phyloP scores from a whole-genome alignment of 1,284 basidiomycete species.

The Crucibulum parvulum region DNA sequence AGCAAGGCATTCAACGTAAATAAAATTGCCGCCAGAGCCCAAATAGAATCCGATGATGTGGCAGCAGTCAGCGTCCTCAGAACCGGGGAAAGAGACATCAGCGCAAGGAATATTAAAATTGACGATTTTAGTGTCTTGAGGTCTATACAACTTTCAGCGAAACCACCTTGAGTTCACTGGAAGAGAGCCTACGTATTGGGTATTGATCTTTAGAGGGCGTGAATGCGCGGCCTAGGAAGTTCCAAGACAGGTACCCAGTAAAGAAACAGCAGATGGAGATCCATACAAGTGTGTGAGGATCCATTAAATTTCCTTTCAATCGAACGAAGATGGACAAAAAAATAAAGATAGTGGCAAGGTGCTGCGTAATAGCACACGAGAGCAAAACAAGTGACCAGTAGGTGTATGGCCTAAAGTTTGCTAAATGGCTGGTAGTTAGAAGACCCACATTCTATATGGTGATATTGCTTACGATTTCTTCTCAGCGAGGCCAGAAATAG shows the following conservation, averaged over 20 bases:
- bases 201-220: not conserved
- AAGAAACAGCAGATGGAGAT: constrained; percentile 66
- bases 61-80: constrained; percentile 92
- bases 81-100: constrained; percentile 92
- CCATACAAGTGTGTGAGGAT: constrained; percentile 76
- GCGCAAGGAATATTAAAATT: constrained; percentile 85
- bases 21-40: constrained; percentile 77
- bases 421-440: constrained; percentile 44
- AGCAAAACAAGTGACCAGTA: constrained; percentile 78
- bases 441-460: constrained; percentile 8
- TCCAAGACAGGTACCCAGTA: constrained; percentile 69
- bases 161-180: constrained; percentile 2
- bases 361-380: constrained; percentile 86
- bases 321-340: constrained; percentile 85
- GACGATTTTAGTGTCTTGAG: constrained; percentile 77
- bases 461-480: constrained; percentile 69
- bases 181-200: not conserved
- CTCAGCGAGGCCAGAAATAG: constrained; percentile 82
- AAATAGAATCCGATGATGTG: constrained; percentile 96
- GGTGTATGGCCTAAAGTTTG: constrained; percentile 78
- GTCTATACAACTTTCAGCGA: constrained; percentile 43
- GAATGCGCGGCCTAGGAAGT: constrained; percentile 49
- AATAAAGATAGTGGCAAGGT: constrained; percentile 80
- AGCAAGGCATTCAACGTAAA: constrained; percentile 53
- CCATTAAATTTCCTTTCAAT: constrained; percentile 68